A percentile compares a stretch with the other conserved stretches of the same genome.
These are phyloP conservation scores for Rosellinia necatrix DNA, from an alignment of 2,329 filamentous ascomycete genomes.

Conservation along the genomic window DNA sequence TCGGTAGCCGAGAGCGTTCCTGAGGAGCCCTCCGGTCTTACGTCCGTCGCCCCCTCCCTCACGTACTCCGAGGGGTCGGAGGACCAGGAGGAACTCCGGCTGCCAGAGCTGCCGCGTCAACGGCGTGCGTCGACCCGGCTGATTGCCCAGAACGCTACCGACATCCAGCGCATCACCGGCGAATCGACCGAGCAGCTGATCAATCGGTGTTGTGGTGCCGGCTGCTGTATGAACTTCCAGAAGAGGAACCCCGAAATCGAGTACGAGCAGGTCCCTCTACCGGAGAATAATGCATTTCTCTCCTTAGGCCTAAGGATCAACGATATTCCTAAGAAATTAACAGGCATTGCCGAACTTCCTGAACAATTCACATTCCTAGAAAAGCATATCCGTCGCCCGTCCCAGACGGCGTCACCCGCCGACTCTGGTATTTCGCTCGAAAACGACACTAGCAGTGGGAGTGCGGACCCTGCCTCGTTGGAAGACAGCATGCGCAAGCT, in stretches of 20 bases:
- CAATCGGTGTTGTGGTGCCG: slow-evolving; percentile 66
- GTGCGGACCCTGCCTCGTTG: slow-evolving; percentile 39
- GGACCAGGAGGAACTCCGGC: slow-evolving; percentile 58
- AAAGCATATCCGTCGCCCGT: slow-evolving; percentile 54
- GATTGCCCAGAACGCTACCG: slow-evolving; percentile 65
- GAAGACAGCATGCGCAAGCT: slow-evolving; percentile 37
- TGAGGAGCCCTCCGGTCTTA: slow-evolving; percentile 48
- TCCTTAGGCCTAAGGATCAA: slow-evolving; percentile 78
- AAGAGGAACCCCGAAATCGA: slow-evolving; percentile 51
- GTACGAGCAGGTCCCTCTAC: slow-evolving; percentile 60
- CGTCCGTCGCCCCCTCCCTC: slow-evolving; percentile 63
- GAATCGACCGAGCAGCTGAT: slow-evolving; percentile 66
- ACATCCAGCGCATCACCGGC: slow-evolving; percentile 67
- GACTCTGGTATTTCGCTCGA: slow-evolving; percentile 56
- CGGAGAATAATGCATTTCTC: slow-evolving; percentile 84
- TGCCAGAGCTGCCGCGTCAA: slow-evolving; percentile 50
- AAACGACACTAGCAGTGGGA: slow-evolving; percentile 44
- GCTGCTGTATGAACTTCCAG: slow-evolving; percentile 61
- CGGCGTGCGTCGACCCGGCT: slow-evolving; percentile 73
- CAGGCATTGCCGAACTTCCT: slow-evolving; percentile 72
- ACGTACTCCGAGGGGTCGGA: slow-evolving; percentile 68
- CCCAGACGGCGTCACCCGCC: slow-evolving; percentile 48
- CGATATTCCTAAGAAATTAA: slow-evolving; percentile 74
- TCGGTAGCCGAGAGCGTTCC: slow-evolving; percentile 49
- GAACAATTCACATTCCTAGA: slow-evolving; percentile 73